Conservation (phyloP, 2,329 filamentous ascomycete genomes). For the Calonectria pauciramosa region DNA sequence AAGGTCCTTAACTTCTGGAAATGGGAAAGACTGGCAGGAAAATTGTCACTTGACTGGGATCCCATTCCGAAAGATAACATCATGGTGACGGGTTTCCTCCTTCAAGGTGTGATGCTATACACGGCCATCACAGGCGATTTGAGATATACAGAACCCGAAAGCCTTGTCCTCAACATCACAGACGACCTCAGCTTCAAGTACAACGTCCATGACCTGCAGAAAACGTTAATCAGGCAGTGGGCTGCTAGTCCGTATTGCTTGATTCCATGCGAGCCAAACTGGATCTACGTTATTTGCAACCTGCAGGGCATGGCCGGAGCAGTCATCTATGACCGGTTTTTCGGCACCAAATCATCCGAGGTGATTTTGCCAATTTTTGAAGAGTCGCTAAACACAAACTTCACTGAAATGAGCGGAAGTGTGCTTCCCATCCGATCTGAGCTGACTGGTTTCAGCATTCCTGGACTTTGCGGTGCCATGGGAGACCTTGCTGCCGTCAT, state of each 20-base stretch:
- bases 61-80: not conserved
- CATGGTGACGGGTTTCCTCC: not conserved
- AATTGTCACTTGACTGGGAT: not conserved
- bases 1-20: not conserved
- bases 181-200: not conserved
- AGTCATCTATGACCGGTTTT: not conserved
- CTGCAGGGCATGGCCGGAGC: not conserved
- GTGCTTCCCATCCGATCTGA: not conserved
- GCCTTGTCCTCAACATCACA: not conserved
- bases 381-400: not conserved
- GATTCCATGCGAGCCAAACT: not conserved
- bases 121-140: not conserved
- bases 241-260: not conserved
- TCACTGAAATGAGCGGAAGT: not conserved
- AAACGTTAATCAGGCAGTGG: not conserved
- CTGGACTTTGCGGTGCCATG: not conserved
- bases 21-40: not conserved
- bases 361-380: not conserved
- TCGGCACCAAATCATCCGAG: not conserved
- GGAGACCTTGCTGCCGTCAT: not conserved
- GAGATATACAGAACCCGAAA: not conserved
- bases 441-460: not conserved
- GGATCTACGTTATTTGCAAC: not conserved
- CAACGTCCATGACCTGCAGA: not conserved
- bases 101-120: not conserved